Evolutionary conservation across 2,329 filamentous ascomycete genomes (phyloP).

Genomic region (Parascedosporium putredinis): DNA sequence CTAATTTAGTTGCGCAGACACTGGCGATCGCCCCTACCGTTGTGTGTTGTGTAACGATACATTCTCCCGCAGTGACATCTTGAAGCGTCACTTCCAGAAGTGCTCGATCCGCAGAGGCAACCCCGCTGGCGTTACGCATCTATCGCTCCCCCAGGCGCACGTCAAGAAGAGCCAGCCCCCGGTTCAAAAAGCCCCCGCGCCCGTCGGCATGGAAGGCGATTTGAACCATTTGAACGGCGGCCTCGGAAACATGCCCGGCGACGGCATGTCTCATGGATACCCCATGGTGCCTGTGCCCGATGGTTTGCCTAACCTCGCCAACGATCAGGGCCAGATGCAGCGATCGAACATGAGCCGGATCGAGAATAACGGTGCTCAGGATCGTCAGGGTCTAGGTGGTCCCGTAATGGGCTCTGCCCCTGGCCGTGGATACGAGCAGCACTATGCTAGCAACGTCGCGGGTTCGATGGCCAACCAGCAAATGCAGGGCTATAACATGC

Average conservation of each 20-base stretch:
- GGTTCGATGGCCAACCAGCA: constrained; percentile 56
- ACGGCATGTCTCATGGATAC: constrained; percentile 41
- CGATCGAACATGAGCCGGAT: constrained; percentile 49
- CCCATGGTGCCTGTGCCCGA: constrained; percentile 46
- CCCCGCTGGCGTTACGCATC: constrained; percentile 84
- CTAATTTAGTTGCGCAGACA: constrained; percentile 51
- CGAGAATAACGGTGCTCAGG: constrained; percentile 43
- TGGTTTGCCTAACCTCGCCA: constrained; percentile 48
- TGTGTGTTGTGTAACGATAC: constrained; percentile 96
- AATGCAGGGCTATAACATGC: constrained; percentile 55
- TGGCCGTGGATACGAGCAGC: constrained; percentile 35
- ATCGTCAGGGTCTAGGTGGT: constrained; percentile 44
- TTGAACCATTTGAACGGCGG: constrained; percentile 51
- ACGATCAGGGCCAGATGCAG: constrained; percentile 52
- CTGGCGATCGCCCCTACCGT: constrained; percentile 95
- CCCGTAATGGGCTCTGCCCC: constrained; percentile 38
- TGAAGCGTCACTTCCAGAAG: constrained; percentile 99
- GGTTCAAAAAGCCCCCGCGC: constrained; percentile 42
- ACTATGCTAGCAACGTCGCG: constrained; percentile 46
- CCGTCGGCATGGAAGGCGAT: constrained; percentile 41
- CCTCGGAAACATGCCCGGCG: constrained; percentile 46
- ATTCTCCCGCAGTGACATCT: constrained; percentile 93
- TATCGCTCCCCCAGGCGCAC: constrained; percentile 86
- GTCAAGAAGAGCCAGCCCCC: constrained; percentile 61
- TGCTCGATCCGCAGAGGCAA: constrained; percentile 95